Conservation (phyloP, 1,284 basidiomycete genomes). For the Cystobasidium pallidum region DNA sequence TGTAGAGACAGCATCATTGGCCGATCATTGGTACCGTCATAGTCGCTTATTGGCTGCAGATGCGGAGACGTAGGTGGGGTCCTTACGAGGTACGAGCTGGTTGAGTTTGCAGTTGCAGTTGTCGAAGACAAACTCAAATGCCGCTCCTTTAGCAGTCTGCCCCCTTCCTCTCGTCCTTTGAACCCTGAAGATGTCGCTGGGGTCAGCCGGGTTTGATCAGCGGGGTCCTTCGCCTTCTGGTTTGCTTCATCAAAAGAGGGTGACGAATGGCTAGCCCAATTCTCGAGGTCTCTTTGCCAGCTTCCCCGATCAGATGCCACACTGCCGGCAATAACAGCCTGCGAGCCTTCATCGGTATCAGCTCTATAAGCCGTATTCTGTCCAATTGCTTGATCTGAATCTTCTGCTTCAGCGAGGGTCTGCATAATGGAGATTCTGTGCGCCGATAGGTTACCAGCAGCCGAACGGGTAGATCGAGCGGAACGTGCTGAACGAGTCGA, state of each 20-base stretch:
- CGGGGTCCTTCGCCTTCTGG: no score
- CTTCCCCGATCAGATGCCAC: not conserved
- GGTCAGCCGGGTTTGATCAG: not conserved
- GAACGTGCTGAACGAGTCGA: constrained; percentile 25
- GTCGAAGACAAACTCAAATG: constrained; percentile 2
- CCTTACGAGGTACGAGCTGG: not conserved
- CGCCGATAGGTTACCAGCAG: not conserved
- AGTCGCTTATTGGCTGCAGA: not conserved
- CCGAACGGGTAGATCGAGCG: not conserved
- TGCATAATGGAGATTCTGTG: constrained; percentile 13
- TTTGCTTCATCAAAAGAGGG: not conserved
- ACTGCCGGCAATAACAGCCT: constrained; percentile 17
- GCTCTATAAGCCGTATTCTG: not conserved
- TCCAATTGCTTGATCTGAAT: not conserved
- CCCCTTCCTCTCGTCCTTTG: not conserved
- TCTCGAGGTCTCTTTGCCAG: constrained; percentile 20
- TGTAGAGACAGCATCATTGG: no score
- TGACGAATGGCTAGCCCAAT: constrained; percentile 9
- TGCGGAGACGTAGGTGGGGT: not conserved
- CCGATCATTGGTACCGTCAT: not conserved
- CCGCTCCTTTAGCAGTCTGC: not conserved
- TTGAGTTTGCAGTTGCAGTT: not conserved
- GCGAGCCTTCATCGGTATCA: constrained; percentile 1
- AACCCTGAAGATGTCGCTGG: not conserved
- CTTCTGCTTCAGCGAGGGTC: constrained; percentile 13